Evolutionary conservation across 495 filamentous ascomycete genomes (phyloP), one percentile per base, ranked within the genome.

Genomic region (Penicillium crystallinum): DNA sequence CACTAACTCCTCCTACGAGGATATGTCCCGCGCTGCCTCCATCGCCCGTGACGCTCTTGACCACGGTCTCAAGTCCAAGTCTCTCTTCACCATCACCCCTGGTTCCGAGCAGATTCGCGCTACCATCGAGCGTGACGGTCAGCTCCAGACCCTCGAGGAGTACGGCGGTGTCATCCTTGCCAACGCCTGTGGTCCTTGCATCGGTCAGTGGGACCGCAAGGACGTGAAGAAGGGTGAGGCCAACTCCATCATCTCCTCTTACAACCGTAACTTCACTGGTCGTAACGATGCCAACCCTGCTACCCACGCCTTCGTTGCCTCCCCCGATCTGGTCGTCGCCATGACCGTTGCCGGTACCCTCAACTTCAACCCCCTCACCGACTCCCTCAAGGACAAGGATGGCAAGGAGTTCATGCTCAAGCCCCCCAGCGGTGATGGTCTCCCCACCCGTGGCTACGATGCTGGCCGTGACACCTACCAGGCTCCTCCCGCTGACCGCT

Each of bases 241-340:
- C 58, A 98, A 98, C 83, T 92, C 90, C 15, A 96, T 96, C 72
- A 81, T 96, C 68, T 95, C 89, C 30, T 96, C 90, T 36, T 93
- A 96, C 83, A 96, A 95, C 83, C 90, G 93, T 75, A 99, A 99
- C 83, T 99, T 99, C 80, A 97, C 92, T 61, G 93, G 93, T 59
- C 91, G 93, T 74, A 98, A 98, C 75, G 93, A 98, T 63, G 93
- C 92, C 61, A 99, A 99, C 81, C 95, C 93, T 36, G 91, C 93
- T 43, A 99, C 93, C 53, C 93, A 97, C 78, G 87, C 92, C 54
- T 99, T 99, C 74, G 95, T 99, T 61, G 86, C 93, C 62, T 97
- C 95, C n/a, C 93, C 93, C 56, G 93, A 99, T 73, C 79, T 99
- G 43, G 91, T 96, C 50, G 89, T 95, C 36, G 93, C 93, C 59